phyloP scores from a whole-genome alignment of 176 grass and related monocot genomes.

The Hyparrhenia diplandra region DNA sequence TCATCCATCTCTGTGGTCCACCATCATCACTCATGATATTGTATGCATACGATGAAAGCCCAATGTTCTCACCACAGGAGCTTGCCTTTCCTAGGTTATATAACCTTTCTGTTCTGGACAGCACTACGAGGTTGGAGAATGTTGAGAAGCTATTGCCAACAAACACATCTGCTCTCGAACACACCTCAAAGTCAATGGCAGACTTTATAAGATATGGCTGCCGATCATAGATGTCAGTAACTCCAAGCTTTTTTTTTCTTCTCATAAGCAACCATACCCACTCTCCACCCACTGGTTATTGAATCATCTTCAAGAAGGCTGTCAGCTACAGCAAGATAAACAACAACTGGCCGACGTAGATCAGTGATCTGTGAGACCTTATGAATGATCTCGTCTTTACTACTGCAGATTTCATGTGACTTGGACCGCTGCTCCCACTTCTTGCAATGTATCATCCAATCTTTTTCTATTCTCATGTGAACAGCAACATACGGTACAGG shows the following conservation, averaged over 20 bases:
- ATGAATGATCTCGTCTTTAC: constrained; percentile 87
- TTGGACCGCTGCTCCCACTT: constrained; percentile 77
- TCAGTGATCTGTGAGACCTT: constrained; percentile 78
- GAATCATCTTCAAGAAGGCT: constrained; percentile 87
- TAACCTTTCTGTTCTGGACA: constrained; percentile 76
- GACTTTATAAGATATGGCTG: constrained; percentile 96
- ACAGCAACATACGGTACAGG: constrained; percentile 74
- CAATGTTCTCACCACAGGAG: constrained; percentile 47
- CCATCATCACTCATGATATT: constrained; percentile 61
- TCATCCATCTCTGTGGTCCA: constrained; percentile 76
- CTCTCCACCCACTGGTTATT: constrained; percentile 88
- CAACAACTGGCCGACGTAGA: constrained; percentile 55
- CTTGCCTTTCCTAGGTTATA: constrained; percentile 61
- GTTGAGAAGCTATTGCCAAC: constrained; percentile 97
- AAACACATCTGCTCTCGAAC: constrained; percentile 71
- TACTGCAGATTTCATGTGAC: constrained; percentile 85
- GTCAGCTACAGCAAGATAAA: constrained; percentile 97
- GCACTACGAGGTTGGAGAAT: constrained; percentile 83
- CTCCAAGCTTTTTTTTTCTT: constrained; percentile 86
- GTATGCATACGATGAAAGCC: constrained; percentile 76
- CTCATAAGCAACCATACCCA: constrained; percentile 79
- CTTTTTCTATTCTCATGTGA: constrained; percentile 99
- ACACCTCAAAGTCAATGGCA: constrained; percentile 97
- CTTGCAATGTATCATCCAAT: constrained; percentile 99
- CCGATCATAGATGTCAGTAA: constrained; percentile 66